Conservation (phyloP, 2,329 filamentous ascomycete species). For the Cladorrhinum sp. region DNA sequence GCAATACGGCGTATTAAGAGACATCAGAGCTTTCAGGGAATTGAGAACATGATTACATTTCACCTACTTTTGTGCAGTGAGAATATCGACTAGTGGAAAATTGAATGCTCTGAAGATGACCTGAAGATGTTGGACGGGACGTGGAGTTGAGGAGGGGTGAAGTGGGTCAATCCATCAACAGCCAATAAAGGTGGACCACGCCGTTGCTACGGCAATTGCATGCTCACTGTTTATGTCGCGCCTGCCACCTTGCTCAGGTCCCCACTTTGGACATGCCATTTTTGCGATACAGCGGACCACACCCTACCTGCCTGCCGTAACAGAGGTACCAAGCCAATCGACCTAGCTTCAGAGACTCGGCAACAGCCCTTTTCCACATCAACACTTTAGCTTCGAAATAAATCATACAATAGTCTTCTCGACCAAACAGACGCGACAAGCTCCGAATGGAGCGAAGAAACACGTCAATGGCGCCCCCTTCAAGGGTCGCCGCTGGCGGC, state of each 20-base stretch:
- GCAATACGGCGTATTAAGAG: too few relatives aligned
- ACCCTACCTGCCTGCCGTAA: constrained; percentile 6
- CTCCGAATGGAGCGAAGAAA: constrained; percentile 32
- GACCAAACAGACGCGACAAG: background rate
- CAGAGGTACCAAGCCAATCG: constrained; percentile 8
- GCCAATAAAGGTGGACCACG: background rate
- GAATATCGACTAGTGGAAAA: too few relatives aligned
- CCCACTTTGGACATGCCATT: constrained; percentile 16
- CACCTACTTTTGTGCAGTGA: too few relatives aligned
- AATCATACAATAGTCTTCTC: background rate
- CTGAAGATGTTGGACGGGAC: too few relatives aligned
- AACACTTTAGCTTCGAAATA: background rate
- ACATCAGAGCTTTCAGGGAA: too few relatives aligned
- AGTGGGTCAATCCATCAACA: too few relatives aligned
- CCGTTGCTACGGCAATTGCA: constrained; percentile 20
- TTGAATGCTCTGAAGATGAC: too few relatives aligned
- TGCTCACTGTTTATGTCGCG: constrained; percentile 19
- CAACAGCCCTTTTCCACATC: constrained; percentile 1
- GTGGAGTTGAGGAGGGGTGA: too few relatives aligned
- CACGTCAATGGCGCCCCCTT: constrained; percentile 28
- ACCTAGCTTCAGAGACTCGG: background rate
- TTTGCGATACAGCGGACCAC: constrained; percentile 10
- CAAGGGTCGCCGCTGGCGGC: constrained; percentile 21
- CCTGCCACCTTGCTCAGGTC: constrained; percentile 10
- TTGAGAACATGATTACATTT: too few relatives aligned